Base-by-base conservation (phyloP, 306 rosid genomes). In the Vigna nakashimae region DNA sequence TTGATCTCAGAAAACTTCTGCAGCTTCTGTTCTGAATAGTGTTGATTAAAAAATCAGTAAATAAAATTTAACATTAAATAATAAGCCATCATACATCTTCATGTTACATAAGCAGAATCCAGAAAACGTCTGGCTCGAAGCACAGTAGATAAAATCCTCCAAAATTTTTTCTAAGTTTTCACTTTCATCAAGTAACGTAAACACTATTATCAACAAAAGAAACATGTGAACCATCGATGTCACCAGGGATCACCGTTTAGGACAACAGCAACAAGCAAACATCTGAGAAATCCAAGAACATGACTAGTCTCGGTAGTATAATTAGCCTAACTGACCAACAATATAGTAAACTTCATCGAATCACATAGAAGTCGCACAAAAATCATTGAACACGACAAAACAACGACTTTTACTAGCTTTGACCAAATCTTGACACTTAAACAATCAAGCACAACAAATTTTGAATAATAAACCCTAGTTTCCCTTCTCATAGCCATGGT, bases 1-100 rank as follows among this genome's bases (percentile, higher is more conserved):
- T 86, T 92, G 80, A 92, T 86, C 86, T 92, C 97, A 58, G 92
- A 68, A 71, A 86, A 14, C 68, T 81, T 92, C 65, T 87, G 91
- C 85, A 83, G 88, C 92, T 88, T 90, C 90, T 92, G 91, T 74
- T 79, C 97, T 92, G 96, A 82, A 55, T 46, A 73, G 32, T 20
- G 36, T 52, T 36, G 51, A 55, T 80, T 26, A 50, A 40, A 48
- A 80, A 32, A 22, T 64, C 76, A 81, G 67, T 66, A 73, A 69
- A 15, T 66, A 53, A 50, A 8, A 69, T 50, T 45, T 48, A 66
- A 40, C 14, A 13, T 46, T 17, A 40, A 32, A 51, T 11, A 57
- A 66, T 8, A 18, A 49, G 22, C 15, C 52, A 59, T 42, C 24
- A 22, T 20, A 77, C 28, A 76, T 73, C 40, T 43, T 79, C 76